These are phyloP conservation scores for Tubosaeta brunneosetosa DNA, from an alignment of 768 basidiomycete species.

Conservation along the genomic window DNA sequence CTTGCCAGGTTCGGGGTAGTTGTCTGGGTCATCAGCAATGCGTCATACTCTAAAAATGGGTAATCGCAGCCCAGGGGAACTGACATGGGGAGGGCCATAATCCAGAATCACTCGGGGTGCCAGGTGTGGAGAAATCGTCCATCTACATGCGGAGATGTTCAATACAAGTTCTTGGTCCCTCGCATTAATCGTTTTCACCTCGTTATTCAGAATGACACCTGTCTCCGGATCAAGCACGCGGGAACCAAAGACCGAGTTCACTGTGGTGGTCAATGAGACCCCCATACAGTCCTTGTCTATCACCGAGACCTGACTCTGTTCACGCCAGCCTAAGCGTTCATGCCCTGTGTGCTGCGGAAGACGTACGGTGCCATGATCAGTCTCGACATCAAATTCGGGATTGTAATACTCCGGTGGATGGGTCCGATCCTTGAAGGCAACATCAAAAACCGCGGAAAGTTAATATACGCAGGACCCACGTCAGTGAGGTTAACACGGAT, in stretches of 20 bases:
- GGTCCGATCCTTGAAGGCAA: constrained; percentile 59
- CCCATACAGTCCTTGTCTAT: constrained; percentile 86
- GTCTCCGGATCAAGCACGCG: constrained; percentile 82
- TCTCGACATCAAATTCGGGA: constrained; percentile 69
- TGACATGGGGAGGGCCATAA: constrained; percentile 77
- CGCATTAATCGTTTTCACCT: constrained; percentile 38
- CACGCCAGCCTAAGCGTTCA: constrained; percentile 2
- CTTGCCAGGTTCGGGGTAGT: constrained; percentile 85
- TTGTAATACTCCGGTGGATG: constrained; percentile 81
- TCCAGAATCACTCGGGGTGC: constrained; percentile 78
- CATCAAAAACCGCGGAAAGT: constrained; percentile 4
- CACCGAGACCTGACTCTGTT: constrained; percentile 77
- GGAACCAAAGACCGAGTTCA: constrained; percentile 89
- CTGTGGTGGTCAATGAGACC: constrained; percentile 80
- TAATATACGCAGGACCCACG: constrained; percentile 40
- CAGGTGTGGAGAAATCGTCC: constrained; percentile 92
- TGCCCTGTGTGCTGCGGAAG: constrained; percentile 1
- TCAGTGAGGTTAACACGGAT: constrained; percentile 75
- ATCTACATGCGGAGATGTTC: constrained; percentile 40
- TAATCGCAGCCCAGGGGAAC: constrained; percentile 12
- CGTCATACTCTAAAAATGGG: not conserved
- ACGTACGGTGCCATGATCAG: constrained; percentile 77
- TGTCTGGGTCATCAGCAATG: constrained; percentile 44
- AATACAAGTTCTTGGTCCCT: not conserved
- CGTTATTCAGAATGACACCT: constrained; percentile 87